Percentiles rank a stretch among this genome's conserved stretches.
These are phyloP conservation scores for Akanthomyces dipterigenus DNA, from an alignment of 2,329 filamentous ascomycete genomes.

Conservation along the genomic window DNA sequence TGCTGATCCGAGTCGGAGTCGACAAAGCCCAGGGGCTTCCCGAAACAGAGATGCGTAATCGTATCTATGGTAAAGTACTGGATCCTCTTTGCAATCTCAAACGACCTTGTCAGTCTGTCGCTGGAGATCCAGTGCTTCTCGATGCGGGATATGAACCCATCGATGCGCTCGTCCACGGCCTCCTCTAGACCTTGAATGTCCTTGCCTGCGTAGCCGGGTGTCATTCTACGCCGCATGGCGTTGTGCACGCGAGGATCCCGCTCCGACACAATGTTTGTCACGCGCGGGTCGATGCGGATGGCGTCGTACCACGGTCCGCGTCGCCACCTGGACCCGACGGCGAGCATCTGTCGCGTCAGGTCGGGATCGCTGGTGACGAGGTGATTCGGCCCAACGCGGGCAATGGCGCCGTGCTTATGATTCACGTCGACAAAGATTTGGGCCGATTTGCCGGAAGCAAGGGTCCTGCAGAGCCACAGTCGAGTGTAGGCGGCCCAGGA, in stretches of 20 bases:
- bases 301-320: not conserved
- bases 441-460: not conserved
- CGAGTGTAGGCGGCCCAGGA: not conserved
- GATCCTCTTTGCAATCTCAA: not conserved
- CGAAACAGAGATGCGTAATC: not conserved
- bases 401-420: not conserved
- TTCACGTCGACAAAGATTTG: not conserved
- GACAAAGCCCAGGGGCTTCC: not conserved
- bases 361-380: conserved; percentile 3
- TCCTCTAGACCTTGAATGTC: not conserved
- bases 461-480: not conserved
- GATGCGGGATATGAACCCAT: not conserved
- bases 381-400: not conserved
- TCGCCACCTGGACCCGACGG: not conserved
- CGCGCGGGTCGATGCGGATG: not conserved
- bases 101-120: not conserved
- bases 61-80: conserved; percentile 1
- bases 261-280: not conserved
- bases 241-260: not conserved
- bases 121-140: not conserved
- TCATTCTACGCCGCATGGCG: not conserved
- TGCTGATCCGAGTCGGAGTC: not conserved
- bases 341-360: not conserved
- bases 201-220: not conserved
- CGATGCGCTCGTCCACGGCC: not conserved